Conservation (phyloP, 106 monocot genomes). For the Dendrobium catenatum region DNA sequence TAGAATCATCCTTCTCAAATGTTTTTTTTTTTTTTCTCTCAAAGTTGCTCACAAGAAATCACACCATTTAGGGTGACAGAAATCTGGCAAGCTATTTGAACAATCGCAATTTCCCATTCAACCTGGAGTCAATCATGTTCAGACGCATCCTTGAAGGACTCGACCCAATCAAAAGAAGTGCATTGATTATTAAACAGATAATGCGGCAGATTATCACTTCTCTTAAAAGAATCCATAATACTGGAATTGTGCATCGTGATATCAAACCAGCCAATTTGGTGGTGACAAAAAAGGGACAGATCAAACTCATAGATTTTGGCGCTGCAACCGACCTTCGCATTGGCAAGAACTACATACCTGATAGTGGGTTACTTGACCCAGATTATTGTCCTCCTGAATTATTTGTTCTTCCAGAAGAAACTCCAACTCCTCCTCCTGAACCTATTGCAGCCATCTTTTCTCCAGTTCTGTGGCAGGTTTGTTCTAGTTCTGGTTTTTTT, state of each 20-base stretch:
- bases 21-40: not conserved
- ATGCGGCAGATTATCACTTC: constrained; percentile 91
- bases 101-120: constrained; percentile 60
- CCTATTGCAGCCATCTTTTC: constrained; percentile 91
- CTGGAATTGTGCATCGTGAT: constrained; percentile 92
- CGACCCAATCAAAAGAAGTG: constrained; percentile 54
- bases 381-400: constrained; percentile 83
- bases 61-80: constrained; percentile 57
- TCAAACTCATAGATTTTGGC: constrained; percentile 95
- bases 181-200: constrained; percentile 83
- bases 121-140: constrained; percentile 76
- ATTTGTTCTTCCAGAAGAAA: constrained; percentile 88
- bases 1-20: not conserved
- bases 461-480: constrained; percentile 88
- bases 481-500: not conserved
- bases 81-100: constrained; percentile 67
- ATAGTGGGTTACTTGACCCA: constrained; percentile 74
- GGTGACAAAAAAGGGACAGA: constrained; percentile 71
- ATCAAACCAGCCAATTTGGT: constrained; percentile 91
- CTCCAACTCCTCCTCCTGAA: constrained; percentile 77
- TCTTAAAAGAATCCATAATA: constrained; percentile 68
- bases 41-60: not conserved
- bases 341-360: constrained; percentile 84
- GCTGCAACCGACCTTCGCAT: constrained; percentile 93
- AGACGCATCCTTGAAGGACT: constrained; percentile 65